Evolutionary conservation across 2,329 filamentous ascomycete genomes (phyloP).

Genomic region (Thielaviopsis populi): DNA sequence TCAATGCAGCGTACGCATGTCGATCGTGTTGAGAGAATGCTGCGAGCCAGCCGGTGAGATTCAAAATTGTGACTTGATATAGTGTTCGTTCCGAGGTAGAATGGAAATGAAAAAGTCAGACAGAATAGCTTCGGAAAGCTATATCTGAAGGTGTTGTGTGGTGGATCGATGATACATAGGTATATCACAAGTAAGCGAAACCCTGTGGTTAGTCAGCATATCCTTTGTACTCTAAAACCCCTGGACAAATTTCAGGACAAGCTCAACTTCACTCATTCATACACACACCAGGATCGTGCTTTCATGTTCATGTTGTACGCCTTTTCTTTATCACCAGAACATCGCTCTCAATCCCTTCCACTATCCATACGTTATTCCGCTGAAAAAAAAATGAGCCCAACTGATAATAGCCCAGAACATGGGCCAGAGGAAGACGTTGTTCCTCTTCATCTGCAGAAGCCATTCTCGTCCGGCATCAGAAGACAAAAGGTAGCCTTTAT

Average conservation of each 20-base stretch:
- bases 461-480: slow-evolving; percentile 43
- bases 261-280: too few species aligned
- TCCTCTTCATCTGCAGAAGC: slow-evolving; percentile 37
- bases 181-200: too few species aligned
- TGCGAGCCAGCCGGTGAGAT: neutral
- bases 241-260: neutral
- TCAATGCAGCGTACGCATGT: neutral
- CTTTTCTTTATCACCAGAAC: neutral
- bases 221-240: neutral
- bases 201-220: neutral
- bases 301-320: too few species aligned
- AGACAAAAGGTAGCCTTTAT: slow-evolving; percentile 42
- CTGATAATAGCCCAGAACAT: neutral
- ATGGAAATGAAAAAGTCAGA: too few species aligned
- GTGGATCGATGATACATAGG: too few species aligned
- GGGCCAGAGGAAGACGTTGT: slow-evolving; percentile 31
- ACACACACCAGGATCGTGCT: neutral
- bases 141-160: too few species aligned
- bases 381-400: neutral
- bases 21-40: neutral
- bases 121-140: too few species aligned
- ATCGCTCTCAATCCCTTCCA: neutral
- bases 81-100: neutral
- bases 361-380: neutral
- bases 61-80: neutral